phyloP scores from a whole-genome alignment of 2,329 filamentous ascomycete species.

The Paecilomyces variotii region DNA sequence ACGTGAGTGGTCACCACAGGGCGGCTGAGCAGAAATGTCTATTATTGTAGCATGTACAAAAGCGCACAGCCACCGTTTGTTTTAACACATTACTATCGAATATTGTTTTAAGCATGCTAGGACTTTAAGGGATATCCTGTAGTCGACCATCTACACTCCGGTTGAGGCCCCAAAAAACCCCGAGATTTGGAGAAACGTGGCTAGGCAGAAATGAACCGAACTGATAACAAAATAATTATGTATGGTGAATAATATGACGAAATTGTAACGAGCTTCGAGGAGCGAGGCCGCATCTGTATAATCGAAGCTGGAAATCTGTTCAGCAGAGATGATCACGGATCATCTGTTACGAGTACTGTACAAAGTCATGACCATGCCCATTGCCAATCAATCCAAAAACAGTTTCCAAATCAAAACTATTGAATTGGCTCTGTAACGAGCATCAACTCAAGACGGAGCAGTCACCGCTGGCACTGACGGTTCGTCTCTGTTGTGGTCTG shows the following conservation, averaged over 20 bases:
- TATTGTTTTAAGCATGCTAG: not conserved
- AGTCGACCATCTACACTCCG: not conserved
- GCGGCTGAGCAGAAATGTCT: not conserved
- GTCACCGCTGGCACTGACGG: conserved; percentile 1
- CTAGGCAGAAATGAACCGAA: not conserved
- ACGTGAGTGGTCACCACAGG: not conserved
- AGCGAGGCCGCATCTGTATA: not conserved
- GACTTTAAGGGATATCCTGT: not conserved
- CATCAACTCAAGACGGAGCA: not conserved
- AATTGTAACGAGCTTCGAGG: not conserved
- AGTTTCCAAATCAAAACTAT: not conserved
- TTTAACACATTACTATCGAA: not conserved
- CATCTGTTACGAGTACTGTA: not conserved
- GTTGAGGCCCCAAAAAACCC: not conserved
- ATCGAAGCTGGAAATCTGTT: not conserved
- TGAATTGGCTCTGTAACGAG: not conserved
- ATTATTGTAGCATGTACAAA: no score
- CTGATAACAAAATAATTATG: not conserved
- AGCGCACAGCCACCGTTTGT: no score
- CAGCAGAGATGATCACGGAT: not conserved
- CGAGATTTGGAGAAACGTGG: not conserved
- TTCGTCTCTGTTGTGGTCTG: not conserved
- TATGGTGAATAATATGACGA: not conserved
- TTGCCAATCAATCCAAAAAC: not conserved
- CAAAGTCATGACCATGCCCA: not conserved